Base-by-base conservation (phyloP, 306 rosid species). In the Prinsepia uniflora region DNA sequence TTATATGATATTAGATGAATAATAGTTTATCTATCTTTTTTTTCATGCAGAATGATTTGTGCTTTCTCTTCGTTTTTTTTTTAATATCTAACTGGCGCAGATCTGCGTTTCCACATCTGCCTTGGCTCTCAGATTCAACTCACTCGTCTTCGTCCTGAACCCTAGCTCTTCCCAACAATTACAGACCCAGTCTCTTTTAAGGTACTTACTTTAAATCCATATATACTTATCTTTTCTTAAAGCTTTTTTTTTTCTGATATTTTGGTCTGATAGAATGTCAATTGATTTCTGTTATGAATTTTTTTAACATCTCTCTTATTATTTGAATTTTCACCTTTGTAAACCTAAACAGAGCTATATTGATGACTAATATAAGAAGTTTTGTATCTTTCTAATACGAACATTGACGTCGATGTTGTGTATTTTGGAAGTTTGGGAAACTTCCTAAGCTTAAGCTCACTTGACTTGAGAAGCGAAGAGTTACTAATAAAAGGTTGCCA, bases 41-140 rank as follows among this genome's bases (percentile, higher is more conserved):
- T 24, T 24, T 24, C 30, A 2, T 24, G 30, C 30, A 24, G 30
- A 24, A 24, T 24, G 30, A 24, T 24, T 2, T 24, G 30, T 24
- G 30, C 30, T 24, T 24, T 24, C 30, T 24, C 30, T 24, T 24
- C 30, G 30, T 2, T 24, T 24, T 24, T 24, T 24, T 24, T 24
- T 24, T 24, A 24, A 24, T 24, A 24, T 24, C 30, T 24, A 0
- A 24, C 30, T 94, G 99, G 92, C 96, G 55, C 95, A 87, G 67
- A 18, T 90, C 4, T 81, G 84, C 68, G 82, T 85, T 57, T 85
- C 85, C 63, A 72, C 96, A 4, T 87, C 92, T 15, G 72, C 95
- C 73, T 86, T n/a, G 10, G 83, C 93, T 72, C 91, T 89, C 69
- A 78, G 88, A 78, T 82, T 86, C 75, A 86, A 78, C 63, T 54